Percentiles rank a stretch among this genome's conserved stretches.
phyloP scores from a whole-genome alignment of 2,329 filamentous ascomycete genomes.

The Emergomyces africanus region DNA sequence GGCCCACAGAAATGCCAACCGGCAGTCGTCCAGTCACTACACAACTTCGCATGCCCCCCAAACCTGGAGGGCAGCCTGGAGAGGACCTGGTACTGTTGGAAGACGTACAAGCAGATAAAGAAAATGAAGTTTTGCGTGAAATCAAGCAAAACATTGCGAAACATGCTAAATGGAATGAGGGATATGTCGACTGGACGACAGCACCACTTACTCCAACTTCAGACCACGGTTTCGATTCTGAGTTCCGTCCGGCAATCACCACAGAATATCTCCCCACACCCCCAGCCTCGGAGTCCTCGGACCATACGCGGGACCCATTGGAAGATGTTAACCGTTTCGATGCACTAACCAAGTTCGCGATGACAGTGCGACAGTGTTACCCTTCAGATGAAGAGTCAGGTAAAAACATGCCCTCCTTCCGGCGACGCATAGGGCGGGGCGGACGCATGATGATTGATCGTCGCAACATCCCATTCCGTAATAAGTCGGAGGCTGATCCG shows the following conservation, averaged over 20 bases:
- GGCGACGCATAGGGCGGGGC: conserved; percentile 70
- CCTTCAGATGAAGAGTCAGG: conserved; percentile 32
- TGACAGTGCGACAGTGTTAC: conserved; percentile 27
- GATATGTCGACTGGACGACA: conserved; percentile 77
- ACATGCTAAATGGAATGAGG: conserved; percentile 83
- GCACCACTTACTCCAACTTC: conserved; percentile 69
- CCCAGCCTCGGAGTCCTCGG: conserved; percentile 37
- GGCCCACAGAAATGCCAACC: conserved; percentile 47
- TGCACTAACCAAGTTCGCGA: conserved; percentile 25
- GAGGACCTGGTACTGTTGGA: conserved; percentile 65
- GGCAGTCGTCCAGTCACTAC: conserved; percentile 49
- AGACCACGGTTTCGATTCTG: conserved; percentile 47
- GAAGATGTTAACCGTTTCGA: conserved; percentile 21
- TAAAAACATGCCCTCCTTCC: conserved; percentile 51
- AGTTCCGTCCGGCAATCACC: conserved; percentile 56
- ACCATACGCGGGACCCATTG: conserved; percentile 28
- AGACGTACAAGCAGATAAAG: conserved; percentile 67
- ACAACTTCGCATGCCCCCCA: conserved; percentile 56
- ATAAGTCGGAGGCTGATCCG: conserved; percentile 34
- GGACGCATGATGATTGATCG: conserved; percentile 83
- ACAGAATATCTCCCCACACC: conserved; percentile 50
- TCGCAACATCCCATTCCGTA: conserved; percentile 49
- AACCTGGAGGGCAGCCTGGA: conserved; percentile 61
- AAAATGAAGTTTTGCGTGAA: conserved; percentile 65
- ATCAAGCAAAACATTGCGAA: conserved; percentile 80